Conservation (phyloP, 2,329 filamentous ascomycete species). For the Fusarium sambucinum region DNA sequence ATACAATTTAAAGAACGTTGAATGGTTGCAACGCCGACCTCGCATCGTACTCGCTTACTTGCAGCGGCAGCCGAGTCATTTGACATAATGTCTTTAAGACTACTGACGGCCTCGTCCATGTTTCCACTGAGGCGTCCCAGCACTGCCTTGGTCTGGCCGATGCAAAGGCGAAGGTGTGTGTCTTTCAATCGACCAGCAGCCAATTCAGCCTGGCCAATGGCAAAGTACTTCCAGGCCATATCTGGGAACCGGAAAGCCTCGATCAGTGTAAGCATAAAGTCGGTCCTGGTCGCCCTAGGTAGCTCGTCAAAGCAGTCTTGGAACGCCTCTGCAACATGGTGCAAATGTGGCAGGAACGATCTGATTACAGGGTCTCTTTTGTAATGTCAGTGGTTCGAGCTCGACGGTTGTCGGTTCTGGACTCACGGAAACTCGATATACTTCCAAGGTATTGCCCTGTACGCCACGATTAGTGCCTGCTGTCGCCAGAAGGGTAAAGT, state of each 20-base stretch:
- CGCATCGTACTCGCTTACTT: conserved; percentile 30
- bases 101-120: conserved; percentile 34
- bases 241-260: conserved; percentile 42
- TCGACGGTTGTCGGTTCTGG: conserved; percentile 2
- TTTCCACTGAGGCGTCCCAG: conserved; percentile 39
- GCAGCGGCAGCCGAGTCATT: conserved; percentile 5
- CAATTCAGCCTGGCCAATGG: conserved; percentile 34
- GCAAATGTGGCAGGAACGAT: conserved; percentile 37
- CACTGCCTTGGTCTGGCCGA: conserved; percentile 38
- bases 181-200: conserved; percentile 36
- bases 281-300: conserved; percentile 25
- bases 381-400: conserved; percentile 17
- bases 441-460: conserved; percentile 42
- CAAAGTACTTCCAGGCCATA: conserved; percentile 45
- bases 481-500: conserved; percentile 33
- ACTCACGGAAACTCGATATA: conserved; percentile 44
- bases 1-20: conserved; percentile 38
- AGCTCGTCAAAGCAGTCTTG: conserved; percentile 35
- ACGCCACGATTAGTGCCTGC: conserved; percentile 39
- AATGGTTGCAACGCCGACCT: conserved; percentile 33
- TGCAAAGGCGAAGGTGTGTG: conserved; percentile 34
- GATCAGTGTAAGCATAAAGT: conserved; percentile 42
- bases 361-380: conserved; percentile 31
- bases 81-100: conserved; percentile 25
- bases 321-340: conserved; percentile 30